phyloP scores from a whole-genome alignment of 1,139 yeast genomes.

The Saccharomyces hybrid region DNA sequence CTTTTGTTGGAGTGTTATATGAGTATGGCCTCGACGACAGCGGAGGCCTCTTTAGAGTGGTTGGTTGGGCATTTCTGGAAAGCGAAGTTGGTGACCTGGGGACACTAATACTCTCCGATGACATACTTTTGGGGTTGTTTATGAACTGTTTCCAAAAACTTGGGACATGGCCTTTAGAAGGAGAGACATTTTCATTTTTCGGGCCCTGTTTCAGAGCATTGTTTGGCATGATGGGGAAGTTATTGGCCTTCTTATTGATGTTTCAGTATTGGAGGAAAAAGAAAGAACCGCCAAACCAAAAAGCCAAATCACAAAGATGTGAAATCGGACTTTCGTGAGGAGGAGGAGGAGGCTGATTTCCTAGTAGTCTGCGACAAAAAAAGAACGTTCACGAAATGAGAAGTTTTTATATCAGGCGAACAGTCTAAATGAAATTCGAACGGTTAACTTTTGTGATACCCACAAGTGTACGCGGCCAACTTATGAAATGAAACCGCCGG shows the following conservation, averaged over 20 bases:
- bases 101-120: conserved; percentile 21
- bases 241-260: not conserved
- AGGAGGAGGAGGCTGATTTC: too few relatives aligned
- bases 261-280: not conserved
- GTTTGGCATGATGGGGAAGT: not conserved
- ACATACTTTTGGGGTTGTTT: conserved; percentile 28
- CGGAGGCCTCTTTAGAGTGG: conserved; percentile 1
- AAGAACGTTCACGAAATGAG: too few relatives aligned
- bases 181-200: conserved; percentile 6
- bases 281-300: not conserved
- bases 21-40: conserved; percentile 7
- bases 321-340: too few relatives aligned
- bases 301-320: not conserved
- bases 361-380: too few relatives aligned
- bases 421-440: too few relatives aligned
- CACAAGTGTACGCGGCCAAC: too few relatives aligned
- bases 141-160: conserved; percentile 38
- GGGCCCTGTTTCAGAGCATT: not conserved
- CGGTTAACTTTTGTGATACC: too few relatives aligned
- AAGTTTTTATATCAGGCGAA: too few relatives aligned
- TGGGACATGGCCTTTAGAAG: conserved; percentile 11
- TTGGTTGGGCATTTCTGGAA: conserved; percentile 1
- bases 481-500: too few relatives aligned
- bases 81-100: conserved; percentile 16
- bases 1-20: conserved; percentile 4